Conservation (phyloP, 2,329 filamentous ascomycete species). For the Thielaviopsis ethacetica region DNA sequence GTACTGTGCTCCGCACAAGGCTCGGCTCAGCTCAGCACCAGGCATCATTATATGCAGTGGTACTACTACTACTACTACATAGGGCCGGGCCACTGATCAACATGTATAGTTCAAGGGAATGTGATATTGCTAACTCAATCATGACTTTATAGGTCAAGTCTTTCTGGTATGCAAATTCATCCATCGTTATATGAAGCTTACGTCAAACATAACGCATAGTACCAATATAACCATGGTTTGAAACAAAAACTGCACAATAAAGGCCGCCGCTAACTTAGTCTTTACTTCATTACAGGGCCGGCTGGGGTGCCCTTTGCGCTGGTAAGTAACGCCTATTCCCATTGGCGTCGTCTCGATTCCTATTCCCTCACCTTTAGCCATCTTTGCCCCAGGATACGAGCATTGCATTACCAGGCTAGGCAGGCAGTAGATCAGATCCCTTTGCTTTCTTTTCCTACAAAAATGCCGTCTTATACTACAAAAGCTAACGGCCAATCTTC, state of each 20-base stretch:
- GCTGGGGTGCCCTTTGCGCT: slow-evolving; percentile 78
- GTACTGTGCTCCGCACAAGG: neutral
- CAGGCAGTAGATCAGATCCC: neutral
- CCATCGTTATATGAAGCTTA: neutral
- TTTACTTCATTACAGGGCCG: slow-evolving; percentile 42
- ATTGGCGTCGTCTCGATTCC: neutral
- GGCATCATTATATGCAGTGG: too few species aligned
- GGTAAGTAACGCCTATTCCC: slow-evolving; percentile 35
- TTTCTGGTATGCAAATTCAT: slow-evolving; percentile 38
- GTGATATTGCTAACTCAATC: slow-evolving; percentile 10
- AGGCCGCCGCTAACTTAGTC: neutral
- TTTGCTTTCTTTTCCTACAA: neutral
- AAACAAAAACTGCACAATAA: neutral
- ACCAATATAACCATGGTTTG: neutral
- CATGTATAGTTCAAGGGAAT: neutral
- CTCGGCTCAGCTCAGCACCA: too few species aligned
- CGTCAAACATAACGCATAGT: neutral
- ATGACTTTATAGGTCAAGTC: slow-evolving; percentile 37
- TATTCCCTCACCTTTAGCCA: neutral
- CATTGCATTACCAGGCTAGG: too few species aligned
- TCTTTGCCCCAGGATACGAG: neutral
- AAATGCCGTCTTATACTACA: neutral
- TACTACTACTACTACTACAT: too few species aligned
- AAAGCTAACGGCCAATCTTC: neutral
- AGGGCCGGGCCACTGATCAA: neutral